Conservation (phyloP, 2,329 filamentous ascomycete species). For the Diplodia intermedia region DNA sequence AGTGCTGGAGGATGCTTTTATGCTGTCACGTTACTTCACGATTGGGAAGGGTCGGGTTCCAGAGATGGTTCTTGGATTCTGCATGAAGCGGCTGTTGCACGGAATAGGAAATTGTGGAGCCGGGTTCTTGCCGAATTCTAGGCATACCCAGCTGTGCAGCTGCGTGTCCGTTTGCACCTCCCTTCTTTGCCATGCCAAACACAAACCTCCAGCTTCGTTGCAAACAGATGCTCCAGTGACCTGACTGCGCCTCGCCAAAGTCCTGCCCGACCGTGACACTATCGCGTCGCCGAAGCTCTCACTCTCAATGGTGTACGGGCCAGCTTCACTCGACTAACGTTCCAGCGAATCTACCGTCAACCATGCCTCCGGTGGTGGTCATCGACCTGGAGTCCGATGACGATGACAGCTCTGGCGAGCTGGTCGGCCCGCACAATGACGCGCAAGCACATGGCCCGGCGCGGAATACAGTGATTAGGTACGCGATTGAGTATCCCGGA, state of each 20-base stretch:
- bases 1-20: neutral
- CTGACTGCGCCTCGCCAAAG: neutral
- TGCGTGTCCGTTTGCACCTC: constrained; percentile 2
- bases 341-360: neutral
- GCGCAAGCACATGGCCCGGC: neutral
- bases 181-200: neutral
- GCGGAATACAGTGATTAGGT: neutral
- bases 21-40: neutral
- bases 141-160: no score
- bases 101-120: neutral
- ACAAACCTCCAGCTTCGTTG: neutral
- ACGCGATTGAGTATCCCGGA: neutral
- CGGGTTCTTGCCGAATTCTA: neutral
- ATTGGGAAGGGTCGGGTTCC: neutral
- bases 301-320: neutral
- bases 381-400: constrained; percentile 11
- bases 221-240: neutral
- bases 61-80: neutral
- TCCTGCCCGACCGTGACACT: neutral
- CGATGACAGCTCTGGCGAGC: neutral
- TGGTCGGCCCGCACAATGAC: neutral
- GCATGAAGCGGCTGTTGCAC: neutral
- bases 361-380: neutral
- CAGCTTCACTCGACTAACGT: neutral
- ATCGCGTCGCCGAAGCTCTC: neutral